phyloP scores from a whole-genome alignment of 169 alveolate genomes.

The Neospora caninum region DNA sequence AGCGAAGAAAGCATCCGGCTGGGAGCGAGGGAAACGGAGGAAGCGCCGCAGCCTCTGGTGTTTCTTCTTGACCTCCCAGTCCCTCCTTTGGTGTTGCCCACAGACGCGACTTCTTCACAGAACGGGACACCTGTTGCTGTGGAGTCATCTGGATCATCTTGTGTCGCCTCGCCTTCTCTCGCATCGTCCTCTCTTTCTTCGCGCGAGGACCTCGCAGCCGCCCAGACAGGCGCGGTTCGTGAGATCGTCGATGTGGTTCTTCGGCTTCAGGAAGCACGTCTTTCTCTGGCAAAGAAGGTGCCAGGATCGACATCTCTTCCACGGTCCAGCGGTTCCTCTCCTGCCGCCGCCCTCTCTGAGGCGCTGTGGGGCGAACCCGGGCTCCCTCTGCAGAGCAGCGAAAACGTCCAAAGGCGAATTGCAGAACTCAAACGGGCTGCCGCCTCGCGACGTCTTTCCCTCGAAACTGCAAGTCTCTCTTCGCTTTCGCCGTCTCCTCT shows the following conservation, averaged over 20 bases:
- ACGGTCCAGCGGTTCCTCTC: background rate
- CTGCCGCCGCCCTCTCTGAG: background rate
- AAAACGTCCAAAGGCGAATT: background rate
- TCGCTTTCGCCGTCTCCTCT: background rate
- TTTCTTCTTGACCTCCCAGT: constrained; percentile 13
- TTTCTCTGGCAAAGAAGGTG: background rate
- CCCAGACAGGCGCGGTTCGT: background rate
- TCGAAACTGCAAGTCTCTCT: too few relatives aligned
- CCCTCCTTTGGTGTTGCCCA: constrained; percentile 10
- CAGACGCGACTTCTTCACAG: background rate
- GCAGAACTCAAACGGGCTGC: background rate
- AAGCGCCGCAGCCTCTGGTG: constrained; percentile 2
- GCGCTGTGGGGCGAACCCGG: background rate
- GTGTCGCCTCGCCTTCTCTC: background rate
- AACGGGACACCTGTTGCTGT: background rate
- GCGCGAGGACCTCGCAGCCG: background rate
- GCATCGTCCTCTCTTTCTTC: background rate
- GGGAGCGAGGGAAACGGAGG: background rate
- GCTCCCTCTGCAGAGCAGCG: constrained; percentile 27
- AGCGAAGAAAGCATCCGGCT: background rate
- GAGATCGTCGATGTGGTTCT: background rate
- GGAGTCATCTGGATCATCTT: background rate
- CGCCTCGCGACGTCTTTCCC: background rate
- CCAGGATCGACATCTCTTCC: background rate
- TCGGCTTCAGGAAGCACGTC: constrained; percentile 10